Conservation (phyloP, 2,329 filamentous ascomycete genomes). For the Endothia cerciana region DNA sequence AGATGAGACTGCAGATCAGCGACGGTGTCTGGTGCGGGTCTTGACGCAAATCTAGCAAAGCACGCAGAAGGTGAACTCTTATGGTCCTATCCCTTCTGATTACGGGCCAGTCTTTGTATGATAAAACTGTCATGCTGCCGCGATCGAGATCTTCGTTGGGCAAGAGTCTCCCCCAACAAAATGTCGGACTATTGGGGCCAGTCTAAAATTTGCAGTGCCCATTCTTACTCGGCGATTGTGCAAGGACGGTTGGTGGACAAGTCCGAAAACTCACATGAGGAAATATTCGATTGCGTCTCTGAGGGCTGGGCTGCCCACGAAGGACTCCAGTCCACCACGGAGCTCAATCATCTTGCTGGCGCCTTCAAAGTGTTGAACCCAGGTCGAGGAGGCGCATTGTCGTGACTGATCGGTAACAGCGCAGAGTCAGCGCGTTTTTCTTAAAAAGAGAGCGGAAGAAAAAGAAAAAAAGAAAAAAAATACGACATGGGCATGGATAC, state of each 20-base stretch:
- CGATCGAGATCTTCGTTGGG: neutral
- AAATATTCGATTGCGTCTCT: neutral
- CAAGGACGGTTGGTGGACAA: too few species aligned
- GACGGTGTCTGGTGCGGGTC: neutral
- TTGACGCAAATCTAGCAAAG: neutral
- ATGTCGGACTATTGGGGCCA: too few species aligned
- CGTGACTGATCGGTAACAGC: neutral
- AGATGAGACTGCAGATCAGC: conserved; percentile 22
- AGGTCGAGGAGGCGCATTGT: conserved; percentile 9
- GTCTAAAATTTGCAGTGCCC: too few species aligned
- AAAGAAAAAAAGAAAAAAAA: neutral
- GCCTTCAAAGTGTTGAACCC: conserved; percentile 27
- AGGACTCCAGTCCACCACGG: neutral
- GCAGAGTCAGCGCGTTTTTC: neutral
- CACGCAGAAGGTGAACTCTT: neutral
- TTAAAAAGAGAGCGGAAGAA: neutral
- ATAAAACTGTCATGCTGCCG: neutral
- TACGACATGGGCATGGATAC: neutral
- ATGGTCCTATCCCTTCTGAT: too few species aligned
- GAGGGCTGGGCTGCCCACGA: neutral
- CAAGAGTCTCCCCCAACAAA: too few species aligned
- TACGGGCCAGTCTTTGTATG: too few species aligned
- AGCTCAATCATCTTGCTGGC: conserved; percentile 26
- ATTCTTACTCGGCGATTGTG: too few species aligned
- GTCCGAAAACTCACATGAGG: conserved; percentile 7